Percentiles rank a stretch among this genome's conserved stretches.
These are phyloP conservation scores for Grifola frondosa DNA, from an alignment of 1,284 basidiomycete species.

Conservation along the genomic window DNA sequence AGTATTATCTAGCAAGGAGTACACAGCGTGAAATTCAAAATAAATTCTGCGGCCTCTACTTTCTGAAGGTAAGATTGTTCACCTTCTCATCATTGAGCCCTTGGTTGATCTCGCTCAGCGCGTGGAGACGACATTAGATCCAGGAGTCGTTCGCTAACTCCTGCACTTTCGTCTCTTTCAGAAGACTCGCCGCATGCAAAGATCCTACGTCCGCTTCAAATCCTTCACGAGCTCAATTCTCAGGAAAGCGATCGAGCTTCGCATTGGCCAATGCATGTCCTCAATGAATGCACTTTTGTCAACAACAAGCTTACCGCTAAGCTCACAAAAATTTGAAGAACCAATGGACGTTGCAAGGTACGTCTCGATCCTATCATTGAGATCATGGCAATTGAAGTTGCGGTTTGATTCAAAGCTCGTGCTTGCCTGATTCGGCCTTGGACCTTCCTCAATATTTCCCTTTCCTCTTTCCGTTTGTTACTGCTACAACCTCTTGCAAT, in stretches of 20 bases:
- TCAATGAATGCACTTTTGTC: slow-evolving; percentile 83
- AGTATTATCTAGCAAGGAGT: slow-evolving; percentile 86
- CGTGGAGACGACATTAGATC: slow-evolving; percentile 34
- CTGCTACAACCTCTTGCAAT: slow-evolving; percentile 95
- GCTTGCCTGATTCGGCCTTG: slow-evolving; percentile 94
- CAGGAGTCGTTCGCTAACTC: slow-evolving; percentile 60
- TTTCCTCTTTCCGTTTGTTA: slow-evolving; percentile 98
- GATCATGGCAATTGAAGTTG: not conserved
- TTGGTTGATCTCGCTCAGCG: slow-evolving; percentile 24
- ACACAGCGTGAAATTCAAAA: slow-evolving; percentile 91
- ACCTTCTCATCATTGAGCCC: not conserved
- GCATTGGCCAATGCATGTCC: slow-evolving; percentile 50
- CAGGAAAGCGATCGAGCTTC: slow-evolving; percentile 57
- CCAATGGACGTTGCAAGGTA: slow-evolving; percentile 98
- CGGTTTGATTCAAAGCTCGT: slow-evolving; percentile 62
- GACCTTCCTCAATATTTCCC: slow-evolving; percentile 94
- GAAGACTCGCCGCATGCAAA: slow-evolving; percentile 86
- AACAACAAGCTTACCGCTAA: slow-evolving; percentile 99
- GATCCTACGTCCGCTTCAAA: slow-evolving; percentile 87
- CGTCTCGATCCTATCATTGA: slow-evolving; percentile 12
- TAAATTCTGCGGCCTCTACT: slow-evolving; percentile 83
- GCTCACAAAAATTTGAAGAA: slow-evolving; percentile 94
- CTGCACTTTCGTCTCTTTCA: slow-evolving; percentile 74
- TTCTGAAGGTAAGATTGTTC: slow-evolving; percentile 52
- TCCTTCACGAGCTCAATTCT: slow-evolving; percentile 79